Evolutionary conservation across 345 rosid species (phyloP), one percentile per base, ranked within the genome.

Genomic region (Aquilaria malaccensis): DNA sequence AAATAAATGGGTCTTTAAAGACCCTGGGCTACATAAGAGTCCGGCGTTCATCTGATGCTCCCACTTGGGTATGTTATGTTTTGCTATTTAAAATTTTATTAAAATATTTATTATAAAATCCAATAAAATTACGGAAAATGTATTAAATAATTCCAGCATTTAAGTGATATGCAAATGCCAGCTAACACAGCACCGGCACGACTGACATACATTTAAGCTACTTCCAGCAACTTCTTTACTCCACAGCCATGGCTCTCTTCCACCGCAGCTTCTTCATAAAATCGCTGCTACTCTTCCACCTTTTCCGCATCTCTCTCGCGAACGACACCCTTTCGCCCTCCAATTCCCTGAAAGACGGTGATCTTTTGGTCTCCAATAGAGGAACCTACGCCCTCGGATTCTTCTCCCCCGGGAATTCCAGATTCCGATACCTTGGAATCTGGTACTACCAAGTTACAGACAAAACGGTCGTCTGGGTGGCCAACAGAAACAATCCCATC

Each of bases 391-490:
- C 74, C 6, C 81, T 86, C n/a, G 93, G 93, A n/a, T 86, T 86
- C 75, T 83, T 86, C 70, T 81, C 80, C 65, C 65, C 77, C 0
- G 77, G 77, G 10, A 64, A 58, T 52, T 85, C 98, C 2, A 70
- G 30, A n/a, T 74, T 60, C 10, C 77, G 85, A 14, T 89, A 83
- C 37, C 72, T 92, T 10, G 98, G 94, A 32, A 87, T 85, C 30
- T 89, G 98, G 96, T 89, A 85, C 68, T 63, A 79, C 56, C 71
- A 63, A 57, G 71, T 80, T 64, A 30, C 86, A 6, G 69, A 46
- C 5, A 66, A 55, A 60, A 83, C 91, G 2, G 46, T 82, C 32
- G 91, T 86, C 7, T 91, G 96, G 96, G 91, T 91, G 32, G 96
- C 97, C 15, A 85, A 91, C 50, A 77, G 91, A 64, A 81, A 84